Evolutionary conservation across 2,329 filamentous ascomycete genomes (phyloP).

Genomic region (Lizonia empirigonia): DNA sequence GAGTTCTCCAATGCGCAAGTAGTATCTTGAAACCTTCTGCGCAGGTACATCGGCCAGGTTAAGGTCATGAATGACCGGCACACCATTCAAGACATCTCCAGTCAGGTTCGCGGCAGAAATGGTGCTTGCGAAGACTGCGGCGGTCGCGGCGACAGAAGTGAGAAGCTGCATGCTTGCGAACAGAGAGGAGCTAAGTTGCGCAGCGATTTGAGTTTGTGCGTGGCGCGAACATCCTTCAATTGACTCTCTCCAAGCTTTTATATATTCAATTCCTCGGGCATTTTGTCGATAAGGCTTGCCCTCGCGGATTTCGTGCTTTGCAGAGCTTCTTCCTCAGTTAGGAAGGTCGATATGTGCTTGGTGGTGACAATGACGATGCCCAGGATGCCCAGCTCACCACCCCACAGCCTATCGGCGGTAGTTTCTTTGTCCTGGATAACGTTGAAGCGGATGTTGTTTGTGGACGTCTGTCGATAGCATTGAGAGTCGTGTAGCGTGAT

Average conservation of each 20-base stretch:
- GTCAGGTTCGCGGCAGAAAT: slow-evolving; percentile 36
- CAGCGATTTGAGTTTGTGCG: background rate
- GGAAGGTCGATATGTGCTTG: slow-evolving; percentile 33
- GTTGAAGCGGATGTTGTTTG: background rate
- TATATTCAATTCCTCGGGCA: background rate
- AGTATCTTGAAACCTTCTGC: slow-evolving; percentile 46
- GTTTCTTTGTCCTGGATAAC: slow-evolving; percentile 6
- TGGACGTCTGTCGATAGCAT: too few relatives aligned
- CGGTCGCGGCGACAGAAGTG: slow-evolving; percentile 23
- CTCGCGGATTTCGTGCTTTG: slow-evolving; percentile 1
- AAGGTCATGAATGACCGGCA: slow-evolving; percentile 42
- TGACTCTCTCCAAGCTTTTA: slow-evolving; percentile 5
- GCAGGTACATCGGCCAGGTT: slow-evolving; percentile 45
- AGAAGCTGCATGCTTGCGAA: slow-evolving; percentile 31
- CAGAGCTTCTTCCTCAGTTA: slow-evolving; percentile 31
- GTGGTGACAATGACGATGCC: slow-evolving; percentile 36
- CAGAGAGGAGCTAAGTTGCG: background rate
- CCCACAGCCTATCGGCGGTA: slow-evolving; percentile 17
- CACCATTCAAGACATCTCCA: slow-evolving; percentile 41
- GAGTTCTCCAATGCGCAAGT: slow-evolving; percentile 46
- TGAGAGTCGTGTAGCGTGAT: background rate
- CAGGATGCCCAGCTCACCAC: slow-evolving; percentile 23
- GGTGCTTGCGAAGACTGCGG: slow-evolving; percentile 25
- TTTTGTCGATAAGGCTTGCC: slow-evolving; percentile 23
- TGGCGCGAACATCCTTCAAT: background rate